Evolutionary conservation across 2,329 filamentous ascomycete genomes (phyloP), one percentile per base, ranked within the genome.

Genomic region (Teratosphaeria nubilosa): DNA sequence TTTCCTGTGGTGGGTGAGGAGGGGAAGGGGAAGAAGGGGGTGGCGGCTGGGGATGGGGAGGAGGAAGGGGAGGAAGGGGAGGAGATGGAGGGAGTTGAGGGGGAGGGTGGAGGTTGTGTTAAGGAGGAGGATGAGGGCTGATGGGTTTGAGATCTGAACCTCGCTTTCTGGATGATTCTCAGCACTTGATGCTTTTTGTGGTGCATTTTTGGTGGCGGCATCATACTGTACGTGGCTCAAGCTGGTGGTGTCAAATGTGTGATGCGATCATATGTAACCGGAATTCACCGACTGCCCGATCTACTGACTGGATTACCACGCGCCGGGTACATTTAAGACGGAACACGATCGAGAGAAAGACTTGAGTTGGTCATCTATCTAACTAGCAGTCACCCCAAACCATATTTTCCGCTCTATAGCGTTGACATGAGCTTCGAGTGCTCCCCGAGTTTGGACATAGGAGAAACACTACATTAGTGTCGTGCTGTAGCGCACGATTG

Each of bases 1-100:
- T 74, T 74, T 51, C 70, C 70, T 3, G 62, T 62, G 16, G 60
- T 62, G 22, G 69, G 69, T 13, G 69, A 70, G 51, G 61, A 62
- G 50, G 63, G 61, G n/a, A 66, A 65, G 53, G 63, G 52, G 22
- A 66, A 65, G 54, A 62, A 62, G 16, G 56, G 56, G 20, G 66
- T 65, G 55, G 64, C 14, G 30, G 53, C 64, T n/a, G 65, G 58
- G 25, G 62, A 60, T 7, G 59, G 63, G 30, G 55, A 45, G 9
- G 57, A 53, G 9, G 62, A 62, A 24, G 58, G 54, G 10, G 64
- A 64, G 20, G 61, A 32, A 14, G 60, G 62, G n/a, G 66, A 65
- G 56, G 67, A 53, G 27, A 32, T 41, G 27, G 58, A 55, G 16
- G 64, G 63, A 14, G 66, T 65, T 14, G 61, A 32, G 9, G 60